Conservation (phyloP, 352 stramenopile species). For the Phytopythium ostracodes region DNA sequence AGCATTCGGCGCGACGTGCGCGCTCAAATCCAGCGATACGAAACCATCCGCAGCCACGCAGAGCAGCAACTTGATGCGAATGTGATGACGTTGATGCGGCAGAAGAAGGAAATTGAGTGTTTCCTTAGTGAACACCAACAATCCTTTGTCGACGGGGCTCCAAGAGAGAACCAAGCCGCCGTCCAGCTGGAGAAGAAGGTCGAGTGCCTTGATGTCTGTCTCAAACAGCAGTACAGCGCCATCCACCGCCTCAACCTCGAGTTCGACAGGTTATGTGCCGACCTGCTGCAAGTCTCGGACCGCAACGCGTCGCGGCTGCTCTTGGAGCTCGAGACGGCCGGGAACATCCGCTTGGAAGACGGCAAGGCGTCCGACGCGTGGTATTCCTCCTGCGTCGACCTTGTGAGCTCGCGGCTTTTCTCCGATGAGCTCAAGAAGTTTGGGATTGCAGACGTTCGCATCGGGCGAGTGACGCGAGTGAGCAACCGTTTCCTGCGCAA, state of each 20-base stretch:
- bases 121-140: constrained; percentile 19
- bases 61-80: constrained; percentile 50
- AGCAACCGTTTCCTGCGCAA: constrained; percentile 88
- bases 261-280: constrained; percentile 50
- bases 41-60: constrained; percentile 36
- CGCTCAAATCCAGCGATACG: constrained; percentile 39
- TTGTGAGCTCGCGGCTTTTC: constrained; percentile 75
- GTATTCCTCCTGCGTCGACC: constrained; percentile 80
- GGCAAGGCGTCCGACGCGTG: constrained; percentile 77
- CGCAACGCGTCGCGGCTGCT: constrained; percentile 78
- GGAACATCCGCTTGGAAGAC: constrained; percentile 90
- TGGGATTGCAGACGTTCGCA: constrained; percentile 57
- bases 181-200: constrained; percentile 35
- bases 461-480: constrained; percentile 84
- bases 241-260: constrained; percentile 58
- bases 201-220: constrained; percentile 28
- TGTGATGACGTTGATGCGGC: constrained; percentile 30
- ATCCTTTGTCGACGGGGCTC: background rate
- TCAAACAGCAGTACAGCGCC: constrained; percentile 30
- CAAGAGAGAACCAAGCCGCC: constrained; percentile 16
- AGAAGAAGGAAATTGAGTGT: constrained; percentile 72
- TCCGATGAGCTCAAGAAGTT: constrained; percentile 44
- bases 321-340: constrained; percentile 88
- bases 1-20: constrained; percentile 83
- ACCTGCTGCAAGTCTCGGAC: constrained; percentile 27